phyloP scores from a whole-genome alignment of 2,329 filamentous ascomycete species.

The Talaromyces sp. region DNA sequence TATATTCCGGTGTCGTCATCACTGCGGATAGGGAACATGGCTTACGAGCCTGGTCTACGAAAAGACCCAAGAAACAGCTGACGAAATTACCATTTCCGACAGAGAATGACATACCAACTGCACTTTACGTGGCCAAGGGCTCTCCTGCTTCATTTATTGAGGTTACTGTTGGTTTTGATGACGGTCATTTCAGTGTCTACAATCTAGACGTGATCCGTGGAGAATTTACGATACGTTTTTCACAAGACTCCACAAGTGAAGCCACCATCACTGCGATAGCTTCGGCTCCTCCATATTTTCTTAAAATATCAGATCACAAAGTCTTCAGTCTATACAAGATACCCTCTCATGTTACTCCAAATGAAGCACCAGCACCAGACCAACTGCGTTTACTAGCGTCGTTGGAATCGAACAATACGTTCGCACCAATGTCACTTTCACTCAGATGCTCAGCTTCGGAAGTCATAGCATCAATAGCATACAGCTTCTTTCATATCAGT shows the following conservation, averaged over 20 bases:
- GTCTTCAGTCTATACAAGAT: slow-evolving; percentile 75
- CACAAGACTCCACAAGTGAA: slow-evolving; percentile 48
- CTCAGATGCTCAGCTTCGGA: slow-evolving; percentile 64
- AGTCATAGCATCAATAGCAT: slow-evolving; percentile 80
- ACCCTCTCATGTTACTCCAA: neutral
- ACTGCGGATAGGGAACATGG: slow-evolving; percentile 69
- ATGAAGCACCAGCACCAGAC: slow-evolving; percentile 1
- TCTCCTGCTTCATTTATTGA: slow-evolving; percentile 48
- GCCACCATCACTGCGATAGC: slow-evolving; percentile 69
- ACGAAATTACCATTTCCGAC: slow-evolving; percentile 48
- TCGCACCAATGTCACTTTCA: slow-evolving; percentile 76
- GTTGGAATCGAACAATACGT: slow-evolving; percentile 74
- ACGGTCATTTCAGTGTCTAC: slow-evolving; percentile 72
- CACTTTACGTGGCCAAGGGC: slow-evolving; percentile 25
- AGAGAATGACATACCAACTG: slow-evolving; percentile 64
- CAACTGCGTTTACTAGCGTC: slow-evolving; percentile 66
- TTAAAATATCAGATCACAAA: slow-evolving; percentile 73
- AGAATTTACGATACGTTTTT: slow-evolving; percentile 52
- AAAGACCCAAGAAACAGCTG: slow-evolving; percentile 57
- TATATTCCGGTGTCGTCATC: slow-evolving; percentile 72
- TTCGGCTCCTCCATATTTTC: slow-evolving; percentile 68
- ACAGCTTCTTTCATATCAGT: slow-evolving; percentile 71
- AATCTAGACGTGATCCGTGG: slow-evolving; percentile 49
- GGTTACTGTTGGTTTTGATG: slow-evolving; percentile 66
- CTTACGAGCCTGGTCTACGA: slow-evolving; percentile 74